Percentiles rank a stretch among this genome's conserved stretches.
Evolutionary conservation across 345 rosid genomes (phyloP).

Genomic region (Citrus cavaleriei): DNA sequence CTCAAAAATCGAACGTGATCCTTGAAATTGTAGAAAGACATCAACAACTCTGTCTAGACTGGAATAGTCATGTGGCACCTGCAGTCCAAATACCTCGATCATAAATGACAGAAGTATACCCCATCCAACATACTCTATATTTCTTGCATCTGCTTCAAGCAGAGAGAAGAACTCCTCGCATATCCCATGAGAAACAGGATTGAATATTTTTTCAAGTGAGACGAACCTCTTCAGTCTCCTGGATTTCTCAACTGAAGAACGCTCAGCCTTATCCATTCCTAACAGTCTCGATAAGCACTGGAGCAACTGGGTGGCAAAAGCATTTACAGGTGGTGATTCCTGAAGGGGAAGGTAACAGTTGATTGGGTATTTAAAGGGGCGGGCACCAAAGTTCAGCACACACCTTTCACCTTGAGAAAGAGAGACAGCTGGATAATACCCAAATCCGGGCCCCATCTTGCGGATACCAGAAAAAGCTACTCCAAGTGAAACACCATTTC

Average conservation of each 20-base stretch:
- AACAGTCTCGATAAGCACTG: conserved; percentile 68
- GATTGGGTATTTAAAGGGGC: conserved; percentile 72
- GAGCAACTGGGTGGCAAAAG: conserved; percentile 54
- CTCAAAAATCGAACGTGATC: conserved; percentile 54
- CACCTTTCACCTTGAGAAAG: conserved; percentile 93
- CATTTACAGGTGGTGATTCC: conserved; percentile 45
- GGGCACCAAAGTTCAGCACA: conserved; percentile 80
- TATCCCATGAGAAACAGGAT: conserved; percentile 68
- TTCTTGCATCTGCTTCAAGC: conserved; percentile 51
- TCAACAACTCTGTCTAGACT: conserved; percentile 71
- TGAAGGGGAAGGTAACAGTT: conserved; percentile 68
- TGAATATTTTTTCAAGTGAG: conserved; percentile 63
- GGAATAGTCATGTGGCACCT: conserved; percentile 70
- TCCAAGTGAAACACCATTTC: conserved; percentile 83
- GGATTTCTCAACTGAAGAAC: conserved; percentile 54
- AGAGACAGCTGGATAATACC: conserved; percentile 91
- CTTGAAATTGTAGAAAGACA: conserved; percentile 58
- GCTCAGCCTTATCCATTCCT: conserved; percentile 54
- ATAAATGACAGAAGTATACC: conserved; percentile 78
- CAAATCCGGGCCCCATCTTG: conserved; percentile 75
- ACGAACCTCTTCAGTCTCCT: conserved; percentile 81
- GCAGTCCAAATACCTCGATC: conserved; percentile 66
- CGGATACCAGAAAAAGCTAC: conserved; percentile 72
- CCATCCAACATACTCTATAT: conserved; percentile 65
- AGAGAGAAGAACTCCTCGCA: conserved; percentile 61